Evolutionary conservation across 2,329 filamentous ascomycete species (phyloP), one percentile per base, ranked within the genome.

Genomic region (Shiraia bambusicola): DNA sequence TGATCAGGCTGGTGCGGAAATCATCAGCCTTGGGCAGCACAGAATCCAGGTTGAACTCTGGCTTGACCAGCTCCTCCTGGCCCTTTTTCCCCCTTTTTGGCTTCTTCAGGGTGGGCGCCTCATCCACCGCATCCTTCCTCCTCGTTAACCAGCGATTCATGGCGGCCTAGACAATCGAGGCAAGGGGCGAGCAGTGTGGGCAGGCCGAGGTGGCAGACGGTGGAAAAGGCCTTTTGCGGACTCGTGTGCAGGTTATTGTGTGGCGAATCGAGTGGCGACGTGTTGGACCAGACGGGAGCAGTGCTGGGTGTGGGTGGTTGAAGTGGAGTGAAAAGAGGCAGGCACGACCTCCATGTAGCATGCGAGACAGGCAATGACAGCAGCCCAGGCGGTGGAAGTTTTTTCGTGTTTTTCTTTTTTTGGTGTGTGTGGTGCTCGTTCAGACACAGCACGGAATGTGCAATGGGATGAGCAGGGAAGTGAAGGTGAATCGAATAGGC

Each of bases 1-100:
- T 95, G 49, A 98, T 76, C 44, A 98, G 74, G 75, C 93, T 97
- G 3, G 93, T 98, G 42, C 93, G 83, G 69, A 98, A 97, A 62
- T 97, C 86, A 69, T 97, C 89, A 33, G 75, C 84, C 0, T 90
- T 78, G 1, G 93, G 93, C 2, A 98, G 75, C 1, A 83, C 91
- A 10, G 75, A 75, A 2, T 82, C 68, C 10, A 97, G 74, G 59
- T 97, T 86, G 33, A 96, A 70, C 48, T 88, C 79, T 44, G 73
- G 76, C 63, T 84, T 86, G 32, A 74, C 71, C 4, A 5, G 4
- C 55, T 79, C 74, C 46, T 66, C 48, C 59, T 79, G 79, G 26
- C 62, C 69, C 51, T 77, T 76, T 66, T 78, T 81, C 33, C 63
- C 70, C 66, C 73, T 73, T 63, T 73, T 76, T 47, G 42, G 33